Evolutionary conservation across 345 rosid species (phyloP).

Genomic region (Diplotaxis tenuifolia): DNA sequence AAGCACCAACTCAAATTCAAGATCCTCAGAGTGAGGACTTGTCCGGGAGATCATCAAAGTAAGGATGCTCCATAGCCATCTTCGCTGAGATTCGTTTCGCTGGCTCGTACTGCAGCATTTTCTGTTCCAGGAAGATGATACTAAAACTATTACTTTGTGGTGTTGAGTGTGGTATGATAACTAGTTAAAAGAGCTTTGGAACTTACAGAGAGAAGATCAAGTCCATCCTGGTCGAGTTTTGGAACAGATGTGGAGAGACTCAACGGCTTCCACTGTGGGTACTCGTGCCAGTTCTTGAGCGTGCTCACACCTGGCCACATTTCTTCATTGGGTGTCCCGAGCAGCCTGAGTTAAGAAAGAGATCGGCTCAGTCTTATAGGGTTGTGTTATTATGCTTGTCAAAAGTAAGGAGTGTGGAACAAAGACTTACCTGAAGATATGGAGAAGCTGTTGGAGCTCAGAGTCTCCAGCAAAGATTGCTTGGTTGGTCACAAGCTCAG

Average conservation of each 20-base stretch:
- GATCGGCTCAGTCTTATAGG: neutral
- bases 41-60: slow-evolving; percentile 62
- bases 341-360: slow-evolving; percentile 47
- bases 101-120: slow-evolving; percentile 91
- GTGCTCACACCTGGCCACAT: slow-evolving; percentile 93
- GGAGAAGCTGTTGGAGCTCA: slow-evolving; percentile 92
- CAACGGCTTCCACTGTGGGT: slow-evolving; percentile 89
- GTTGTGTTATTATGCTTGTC: neutral
- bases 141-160: neutral
- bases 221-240: slow-evolving; percentile 61
- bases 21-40: slow-evolving; percentile 51
- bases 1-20: slow-evolving; percentile 36
- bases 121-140: slow-evolving; percentile 45
- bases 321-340: slow-evolving; percentile 89
- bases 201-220: slow-evolving; percentile 75
- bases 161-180: neutral
- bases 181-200: neutral
- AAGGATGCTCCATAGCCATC: slow-evolving; percentile 95
- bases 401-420: neutral
- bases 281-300: slow-evolving; percentile 94
- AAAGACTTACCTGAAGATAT: slow-evolving; percentile 68
- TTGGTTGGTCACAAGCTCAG: slow-evolving; percentile 81
- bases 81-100: slow-evolving; percentile 83
- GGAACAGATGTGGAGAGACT: slow-evolving; percentile 63
- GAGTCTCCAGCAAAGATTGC: slow-evolving; percentile 94